Evolutionary conservation across 2,329 filamentous ascomycete species (phyloP), one percentile per base, ranked within the genome.

Genomic region (Nothopassalora personata): DNA sequence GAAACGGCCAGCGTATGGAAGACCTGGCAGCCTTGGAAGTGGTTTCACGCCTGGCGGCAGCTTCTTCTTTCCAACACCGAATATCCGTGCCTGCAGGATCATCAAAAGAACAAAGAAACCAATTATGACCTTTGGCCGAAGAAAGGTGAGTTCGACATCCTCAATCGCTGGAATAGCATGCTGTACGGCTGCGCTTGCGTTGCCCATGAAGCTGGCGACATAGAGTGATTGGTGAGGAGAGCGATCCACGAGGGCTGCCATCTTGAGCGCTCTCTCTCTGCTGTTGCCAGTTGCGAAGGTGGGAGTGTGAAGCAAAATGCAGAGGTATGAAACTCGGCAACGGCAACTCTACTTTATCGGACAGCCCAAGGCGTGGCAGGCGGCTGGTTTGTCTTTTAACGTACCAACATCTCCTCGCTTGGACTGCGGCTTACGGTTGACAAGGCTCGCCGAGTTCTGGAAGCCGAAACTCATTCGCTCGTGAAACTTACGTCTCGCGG

Each of bases 1-100:
- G 58, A 70, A 70, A 15, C 67, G 67, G 48, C 70, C 70, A 48
- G 67, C 67, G 48, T 64, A 72, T 11, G 70, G 70, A 48, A 72
- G 65, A 53, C 69, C 66, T 59, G 65, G 65, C 30, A 67, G 56
- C 62, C 66, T 58, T 34, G 67, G 67, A 48, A 69, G 60, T 28
- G 58, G 61, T 56, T 68, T 69, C 5, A 67, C 66, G 34, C 67
- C 67, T 30, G 64, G 56, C 15, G 67, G 67, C 18, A 68, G 60
- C 52, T 64, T 66, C 49, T 58, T 66, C 53, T 62, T 60, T 31
- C 50, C 56, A 15, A 31, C 36, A 11, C 33, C 60, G 50, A 64
- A 62, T 19, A 63, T 57, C 48, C 59, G 57, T 33, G 59, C 57
- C 45, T 54, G 57, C 52, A 59, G 34, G 51, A 59, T 49, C 31